Conservation (phyloP, 148 eudicot species). For the Rhododendron vialii region DNA sequence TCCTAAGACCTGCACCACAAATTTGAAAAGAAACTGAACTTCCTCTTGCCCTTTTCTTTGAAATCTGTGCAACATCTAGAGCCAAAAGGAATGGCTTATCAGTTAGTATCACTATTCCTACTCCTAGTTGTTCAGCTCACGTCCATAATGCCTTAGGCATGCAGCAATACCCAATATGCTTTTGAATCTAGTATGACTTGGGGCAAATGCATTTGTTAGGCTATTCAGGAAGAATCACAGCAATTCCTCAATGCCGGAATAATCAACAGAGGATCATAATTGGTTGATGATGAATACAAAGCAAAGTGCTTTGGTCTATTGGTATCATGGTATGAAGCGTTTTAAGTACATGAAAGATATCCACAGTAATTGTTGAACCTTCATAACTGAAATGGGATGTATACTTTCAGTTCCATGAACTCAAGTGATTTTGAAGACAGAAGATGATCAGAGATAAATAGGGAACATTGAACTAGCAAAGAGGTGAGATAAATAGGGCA, state of each 20-base stretch:
- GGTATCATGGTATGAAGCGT: neutral
- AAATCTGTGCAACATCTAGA: neutral
- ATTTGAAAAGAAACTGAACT: neutral
- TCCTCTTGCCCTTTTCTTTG: neutral
- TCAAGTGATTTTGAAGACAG: neutral
- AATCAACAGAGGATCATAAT: neutral
- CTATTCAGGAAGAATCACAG: neutral
- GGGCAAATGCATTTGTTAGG: neutral
- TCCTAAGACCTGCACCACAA: conserved; percentile 73
- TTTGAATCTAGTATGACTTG: neutral
- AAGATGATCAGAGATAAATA: neutral
- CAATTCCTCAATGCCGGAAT: neutral
- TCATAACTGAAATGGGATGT: neutral
- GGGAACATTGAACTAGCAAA: neutral
- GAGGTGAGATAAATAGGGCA: neutral
- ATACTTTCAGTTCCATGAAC: neutral
- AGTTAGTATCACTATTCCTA: neutral
- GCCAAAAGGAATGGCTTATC: neutral
- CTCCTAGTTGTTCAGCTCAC: neutral
- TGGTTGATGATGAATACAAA: neutral
- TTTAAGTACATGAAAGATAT: neutral
- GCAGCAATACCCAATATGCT: neutral
- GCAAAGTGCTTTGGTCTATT: neutral
- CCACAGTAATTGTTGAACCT: neutral
- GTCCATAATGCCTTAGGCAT: neutral